A percentile compares a stretch with the other conserved stretches of the same genome.
Conservation (phyloP, 352 stramenopile species). For the Saprolegnia parasitica region DNA sequence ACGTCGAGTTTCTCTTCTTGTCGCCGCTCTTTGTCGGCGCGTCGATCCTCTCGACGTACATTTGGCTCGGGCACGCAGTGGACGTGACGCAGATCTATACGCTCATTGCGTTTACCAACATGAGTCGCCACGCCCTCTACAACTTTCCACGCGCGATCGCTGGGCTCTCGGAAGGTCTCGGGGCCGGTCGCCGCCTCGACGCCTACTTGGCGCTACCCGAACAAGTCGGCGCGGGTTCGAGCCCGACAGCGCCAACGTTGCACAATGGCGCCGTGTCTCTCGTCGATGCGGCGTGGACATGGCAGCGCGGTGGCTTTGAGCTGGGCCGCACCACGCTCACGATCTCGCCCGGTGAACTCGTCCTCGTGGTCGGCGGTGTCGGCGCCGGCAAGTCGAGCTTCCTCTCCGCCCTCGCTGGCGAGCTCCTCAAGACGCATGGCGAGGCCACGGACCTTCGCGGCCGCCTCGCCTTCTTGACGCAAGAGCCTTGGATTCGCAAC, state of each 20-base stretch:
- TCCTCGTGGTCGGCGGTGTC: not conserved
- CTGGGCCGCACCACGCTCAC: not conserved
- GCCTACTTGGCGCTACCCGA: not conserved
- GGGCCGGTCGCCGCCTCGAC: not conserved
- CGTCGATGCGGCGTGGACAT: too few relatives aligned
- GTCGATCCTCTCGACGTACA: conserved; percentile 8
- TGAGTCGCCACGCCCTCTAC: not conserved
- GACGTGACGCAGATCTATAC: not conserved
- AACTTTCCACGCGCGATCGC: not conserved
- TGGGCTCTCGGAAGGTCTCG: not conserved
- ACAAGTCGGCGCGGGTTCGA: not conserved
- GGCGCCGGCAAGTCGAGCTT: not conserved
- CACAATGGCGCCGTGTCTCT: too few relatives aligned
- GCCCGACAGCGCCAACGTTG: too few relatives aligned
- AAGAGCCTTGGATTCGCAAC: not conserved
- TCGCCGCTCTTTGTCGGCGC: conserved; percentile 4
- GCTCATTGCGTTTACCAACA: not conserved
- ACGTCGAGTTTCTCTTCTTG: conserved; percentile 11
- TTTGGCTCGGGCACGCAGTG: not conserved
- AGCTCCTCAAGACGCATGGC: not conserved
- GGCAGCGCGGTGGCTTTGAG: too few relatives aligned
- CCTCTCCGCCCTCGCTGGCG: not conserved
- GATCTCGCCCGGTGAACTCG: not conserved
- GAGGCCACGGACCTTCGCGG: not conserved
- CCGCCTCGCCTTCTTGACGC: not conserved